Base-by-base conservation (phyloP, 306 rosid genomes). In the Arachis hypogaea region DNA sequence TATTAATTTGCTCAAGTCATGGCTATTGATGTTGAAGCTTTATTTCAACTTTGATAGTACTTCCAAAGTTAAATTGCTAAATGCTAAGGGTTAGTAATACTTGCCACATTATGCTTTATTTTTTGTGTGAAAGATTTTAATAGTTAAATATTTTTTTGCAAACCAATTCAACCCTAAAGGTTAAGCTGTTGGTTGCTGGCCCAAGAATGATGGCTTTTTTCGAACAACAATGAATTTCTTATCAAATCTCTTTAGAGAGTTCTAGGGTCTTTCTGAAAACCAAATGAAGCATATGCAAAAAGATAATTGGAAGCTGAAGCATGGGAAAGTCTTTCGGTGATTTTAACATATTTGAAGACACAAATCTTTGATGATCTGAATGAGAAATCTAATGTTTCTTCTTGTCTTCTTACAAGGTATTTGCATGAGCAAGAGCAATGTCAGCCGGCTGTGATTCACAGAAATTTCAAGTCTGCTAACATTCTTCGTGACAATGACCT, bases 381-480 rank as follows among this genome's bases (percentile, higher is more conserved):
- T 22, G 28, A 22, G 28, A 22, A 76, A 33, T 80, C 75, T 76
- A 73, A 75, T 69, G 56, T 76, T 75, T 68, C 11, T 79, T 78
- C n/a, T 69, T 69, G 61, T 80, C 78, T 57, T 78, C 64, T 75
- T 81, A 41, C 75, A 60, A 94, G 99, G 85, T 92, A 94, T 81
- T 83, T 94, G 71, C 99, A 94, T 72, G 98, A 92, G 88, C 67
- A 65, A 82, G 28, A 22, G 28, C 28, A 22, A 22, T 89, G 98
- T 75, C 89, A 90, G 78, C 99, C 98, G 11, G 92, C 93, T 29
- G 86, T 94, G 63, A 68, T 94, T 44, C 97, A 94, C 76, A 83
- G 99, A 79, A 92, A 88, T 78, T 92, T 94, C 86, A 94, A 94
- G 85, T 87, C 99, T 67, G 85, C 86, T 73, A 94, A 94, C 75